Conservation (phyloP, 1,284 basidiomycete species). For the Somion occarium region DNA sequence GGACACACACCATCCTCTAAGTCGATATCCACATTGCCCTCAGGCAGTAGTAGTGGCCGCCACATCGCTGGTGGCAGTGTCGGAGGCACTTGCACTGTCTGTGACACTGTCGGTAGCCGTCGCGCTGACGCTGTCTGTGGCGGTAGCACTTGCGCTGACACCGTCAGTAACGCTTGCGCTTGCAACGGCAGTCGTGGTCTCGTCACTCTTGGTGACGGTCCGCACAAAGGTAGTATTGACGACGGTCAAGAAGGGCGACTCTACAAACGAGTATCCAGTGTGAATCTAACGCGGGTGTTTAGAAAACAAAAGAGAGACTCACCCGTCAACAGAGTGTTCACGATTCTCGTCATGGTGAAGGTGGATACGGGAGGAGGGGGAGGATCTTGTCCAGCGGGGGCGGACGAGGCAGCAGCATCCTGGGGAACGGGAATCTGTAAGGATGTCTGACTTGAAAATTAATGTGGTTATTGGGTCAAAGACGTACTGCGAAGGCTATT, state of each 20-base stretch:
- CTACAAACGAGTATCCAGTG: neutral
- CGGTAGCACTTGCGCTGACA: too few relatives aligned
- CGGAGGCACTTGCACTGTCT: too few relatives aligned
- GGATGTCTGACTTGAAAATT: too few relatives aligned
- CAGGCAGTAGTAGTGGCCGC: too few relatives aligned
- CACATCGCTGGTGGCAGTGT: too few relatives aligned
- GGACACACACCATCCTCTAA: neutral
- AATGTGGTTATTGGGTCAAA: too few relatives aligned
- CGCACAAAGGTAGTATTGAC: constrained; percentile 1
- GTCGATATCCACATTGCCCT: neutral
- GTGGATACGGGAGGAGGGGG: constrained; percentile 5
- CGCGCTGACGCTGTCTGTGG: too few relatives aligned
- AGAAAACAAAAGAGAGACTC: neutral
- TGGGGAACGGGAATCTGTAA: too few relatives aligned
- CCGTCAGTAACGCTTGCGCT: too few relatives aligned
- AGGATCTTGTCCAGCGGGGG: neutral
- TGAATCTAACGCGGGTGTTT: too few relatives aligned
- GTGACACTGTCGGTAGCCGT: too few relatives aligned
- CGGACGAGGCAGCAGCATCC: neutral
- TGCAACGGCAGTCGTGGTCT: too few relatives aligned
- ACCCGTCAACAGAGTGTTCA: constrained; percentile 7
- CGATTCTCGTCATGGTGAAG: constrained; percentile 7
- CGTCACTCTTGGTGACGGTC: constrained; percentile 4
- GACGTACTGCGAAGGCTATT: neutral
- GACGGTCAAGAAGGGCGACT: constrained; percentile 7